Evolutionary conservation across 805 yeast species (phyloP), one percentile per base, ranked within the genome.

Genomic region (Kluyveromyces nonfermentans): DNA sequence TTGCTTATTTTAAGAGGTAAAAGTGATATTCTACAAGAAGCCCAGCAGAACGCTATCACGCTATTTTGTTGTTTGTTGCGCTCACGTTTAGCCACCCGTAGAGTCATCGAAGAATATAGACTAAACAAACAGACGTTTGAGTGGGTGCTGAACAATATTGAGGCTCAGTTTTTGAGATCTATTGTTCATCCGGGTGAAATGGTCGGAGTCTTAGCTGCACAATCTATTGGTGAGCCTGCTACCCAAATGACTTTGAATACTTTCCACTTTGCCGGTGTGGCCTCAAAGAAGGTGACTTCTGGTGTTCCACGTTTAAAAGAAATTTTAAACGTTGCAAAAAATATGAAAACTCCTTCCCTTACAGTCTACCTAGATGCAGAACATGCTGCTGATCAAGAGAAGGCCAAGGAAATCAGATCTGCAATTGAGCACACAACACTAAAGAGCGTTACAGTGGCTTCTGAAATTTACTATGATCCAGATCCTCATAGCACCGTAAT

Each of bases 301-400:
- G 96, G 96, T 78, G 96, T 88, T 61, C 97, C 97, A 48, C 94
- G 97, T 75, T 76, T 89, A 65, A 89, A 89, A 77, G 97, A 89
- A 72, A 93, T 93, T 78, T 77, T 93, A 67, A 90, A 90, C 64
- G 98, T 93, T 52, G 99, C 99, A 9, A 93, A 93, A 71, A 90
- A 86, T 58, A 89, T 93, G 74, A 93, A 90, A 69, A 93, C 99
- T n/a, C 99, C 99, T n/a, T 94, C 96, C 12, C 73, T 90, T 62
- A 88, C 96, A 8, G 96, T 90, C n/a, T 93, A 89, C 63, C 70
- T 93, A 63, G 74, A 85, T 39, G 80, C 81, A 5, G 90, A 79
- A 34, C 74, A 81, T 50, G 89, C 96, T 5, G 74, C 77, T 39
- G 96, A 93, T 56, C 90, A 89, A 65, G 97, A 89, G 63, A 80